These are phyloP conservation scores for Magnolia kwangsiensis DNA, from an alignment of 164 flowering plant species.

Conservation along the genomic window DNA sequence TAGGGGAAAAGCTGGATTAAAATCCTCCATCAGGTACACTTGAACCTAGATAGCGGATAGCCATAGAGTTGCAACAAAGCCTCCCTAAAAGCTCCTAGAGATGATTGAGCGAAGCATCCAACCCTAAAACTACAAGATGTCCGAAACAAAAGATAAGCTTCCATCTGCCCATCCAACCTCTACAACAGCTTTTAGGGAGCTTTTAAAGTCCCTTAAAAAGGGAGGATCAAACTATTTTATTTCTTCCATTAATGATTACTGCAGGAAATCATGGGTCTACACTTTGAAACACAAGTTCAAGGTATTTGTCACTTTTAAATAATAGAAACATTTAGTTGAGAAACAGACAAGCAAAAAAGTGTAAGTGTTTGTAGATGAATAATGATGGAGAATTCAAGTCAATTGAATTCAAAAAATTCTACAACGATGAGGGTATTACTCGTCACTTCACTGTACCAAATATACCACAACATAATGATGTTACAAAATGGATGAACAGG, in stretches of 20 bases:
- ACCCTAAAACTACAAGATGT: no score
- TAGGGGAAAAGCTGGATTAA: no score
- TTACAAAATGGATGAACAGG: not conserved
- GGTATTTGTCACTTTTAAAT: not conserved
- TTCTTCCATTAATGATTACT: not conserved
- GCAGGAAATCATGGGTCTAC: not conserved
- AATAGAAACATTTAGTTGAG: not conserved
- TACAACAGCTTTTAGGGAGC: not conserved
- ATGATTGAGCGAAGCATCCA: no score
- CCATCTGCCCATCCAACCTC: no score
- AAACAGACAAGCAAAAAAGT: not conserved
- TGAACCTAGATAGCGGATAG: no score
- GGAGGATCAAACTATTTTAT: not conserved
- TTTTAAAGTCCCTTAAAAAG: not conserved
- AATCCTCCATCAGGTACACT: no score
- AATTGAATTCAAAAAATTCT: no score
- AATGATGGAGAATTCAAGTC: not conserved
- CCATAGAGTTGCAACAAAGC: no score
- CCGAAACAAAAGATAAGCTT: no score
- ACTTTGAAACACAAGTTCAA: not conserved
- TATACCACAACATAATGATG: not conserved
- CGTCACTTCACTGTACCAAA: not conserved
- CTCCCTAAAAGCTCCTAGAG: no score
- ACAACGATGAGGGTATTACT: not conserved
- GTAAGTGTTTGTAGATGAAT: not conserved